phyloP scores from a whole-genome alignment of 371 early-diverging fungal genomes.

The Circinella minor region DNA sequence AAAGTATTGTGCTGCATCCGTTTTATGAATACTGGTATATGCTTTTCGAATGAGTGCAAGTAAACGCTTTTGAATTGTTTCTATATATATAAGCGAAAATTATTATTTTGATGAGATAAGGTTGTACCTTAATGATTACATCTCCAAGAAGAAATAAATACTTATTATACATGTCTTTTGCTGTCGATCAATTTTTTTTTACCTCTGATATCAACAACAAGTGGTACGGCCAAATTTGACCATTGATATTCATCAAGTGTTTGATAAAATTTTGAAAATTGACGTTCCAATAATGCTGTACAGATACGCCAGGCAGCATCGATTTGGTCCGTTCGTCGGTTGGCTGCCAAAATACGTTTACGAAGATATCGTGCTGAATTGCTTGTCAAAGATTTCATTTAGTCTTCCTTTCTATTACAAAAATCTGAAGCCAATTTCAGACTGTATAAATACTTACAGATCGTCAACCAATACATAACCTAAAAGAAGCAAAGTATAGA shows the following conservation, averaged over 20 bases:
- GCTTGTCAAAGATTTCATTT: conserved; percentile 11
- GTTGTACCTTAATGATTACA: too few species aligned
- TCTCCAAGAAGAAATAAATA: too few species aligned
- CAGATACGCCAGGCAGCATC: conserved; percentile 33
- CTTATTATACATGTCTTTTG: too few species aligned
- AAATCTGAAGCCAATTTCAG: not conserved
- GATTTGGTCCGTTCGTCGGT: conserved; percentile 18
- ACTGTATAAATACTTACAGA: conserved; percentile 26
- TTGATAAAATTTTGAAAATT: conserved; percentile 27
- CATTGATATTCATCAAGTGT: conserved; percentile 25
- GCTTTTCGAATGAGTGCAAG: conserved; percentile 24
- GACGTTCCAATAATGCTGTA: conserved; percentile 23
- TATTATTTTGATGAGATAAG: too few species aligned
- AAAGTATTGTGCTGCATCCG: conserved; percentile 29
- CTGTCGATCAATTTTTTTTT: not conserved
- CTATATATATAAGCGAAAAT: not conserved
- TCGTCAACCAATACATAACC: conserved; percentile 29
- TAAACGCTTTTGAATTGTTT: conserved; percentile 16
- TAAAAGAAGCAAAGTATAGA: conserved; percentile 33
- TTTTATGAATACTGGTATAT: conserved; percentile 28
- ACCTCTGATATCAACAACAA: conserved; percentile 24
- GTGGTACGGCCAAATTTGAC: conserved; percentile 25
- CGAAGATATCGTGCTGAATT: conserved; percentile 34
- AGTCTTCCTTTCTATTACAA: not conserved
- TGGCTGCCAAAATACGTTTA: conserved; percentile 25